phyloP scores from a whole-genome alignment of 2,329 filamentous ascomycete species.

The Exophiala sp. region DNA sequence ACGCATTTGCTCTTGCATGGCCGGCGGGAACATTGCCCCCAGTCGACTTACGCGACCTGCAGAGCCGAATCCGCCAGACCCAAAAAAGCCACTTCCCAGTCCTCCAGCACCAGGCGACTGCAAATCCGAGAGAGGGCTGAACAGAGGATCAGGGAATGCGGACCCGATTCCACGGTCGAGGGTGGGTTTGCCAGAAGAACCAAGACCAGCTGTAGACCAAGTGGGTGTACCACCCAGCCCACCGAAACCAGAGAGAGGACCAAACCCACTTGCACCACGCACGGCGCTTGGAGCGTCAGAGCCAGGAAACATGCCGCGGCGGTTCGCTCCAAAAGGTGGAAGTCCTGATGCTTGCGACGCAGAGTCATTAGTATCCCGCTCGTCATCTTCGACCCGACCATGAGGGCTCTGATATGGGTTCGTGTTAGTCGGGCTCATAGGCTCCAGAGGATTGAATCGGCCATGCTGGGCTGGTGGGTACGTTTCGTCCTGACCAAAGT shows the following conservation, averaged over 20 bases:
- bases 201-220: constrained; percentile 45
- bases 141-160: constrained; percentile 57
- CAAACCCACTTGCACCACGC: constrained; percentile 46
- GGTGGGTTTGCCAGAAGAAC: constrained; percentile 71
- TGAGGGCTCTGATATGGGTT: constrained; percentile 93
- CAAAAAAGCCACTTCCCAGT: constrained; percentile 53
- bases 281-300: constrained; percentile 62
- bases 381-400: constrained; percentile 59
- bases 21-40: constrained; percentile 76
- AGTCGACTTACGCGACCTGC: constrained; percentile 69
- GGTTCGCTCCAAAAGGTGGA: constrained; percentile 44
- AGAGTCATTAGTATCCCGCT: constrained; percentile 47
- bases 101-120: constrained; percentile 67
- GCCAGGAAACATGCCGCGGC: constrained; percentile 52
- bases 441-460: constrained; percentile 53
- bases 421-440: constrained; percentile 85
- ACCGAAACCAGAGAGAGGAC: constrained; percentile 57
- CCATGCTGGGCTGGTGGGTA: constrained; percentile 51
- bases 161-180: constrained; percentile 50
- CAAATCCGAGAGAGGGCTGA: constrained; percentile 69
- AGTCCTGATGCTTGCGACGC: constrained; percentile 39
- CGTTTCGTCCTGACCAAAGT: constrained; percentile 53
- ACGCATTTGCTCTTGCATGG: constrained; percentile 90
- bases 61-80: constrained; percentile 58
- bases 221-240: constrained; percentile 46